phyloP scores from a whole-genome alignment of 768 basidiomycete species.

The Lentinus brumalis region DNA sequence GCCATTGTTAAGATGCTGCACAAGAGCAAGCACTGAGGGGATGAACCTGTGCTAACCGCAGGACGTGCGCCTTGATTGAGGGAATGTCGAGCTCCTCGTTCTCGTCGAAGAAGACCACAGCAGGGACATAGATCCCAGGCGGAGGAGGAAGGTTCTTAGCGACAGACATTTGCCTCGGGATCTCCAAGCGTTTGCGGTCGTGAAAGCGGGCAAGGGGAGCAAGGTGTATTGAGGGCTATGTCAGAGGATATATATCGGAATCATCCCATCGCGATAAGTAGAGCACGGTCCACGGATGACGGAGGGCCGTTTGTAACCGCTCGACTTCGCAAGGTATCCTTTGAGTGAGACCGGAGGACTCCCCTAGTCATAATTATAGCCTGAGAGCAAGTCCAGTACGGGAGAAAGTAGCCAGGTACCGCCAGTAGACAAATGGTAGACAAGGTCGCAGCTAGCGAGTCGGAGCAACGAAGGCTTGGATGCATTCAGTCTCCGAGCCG shows the following conservation, averaged over 20 bases:
- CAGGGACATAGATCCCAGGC: conserved; percentile 75
- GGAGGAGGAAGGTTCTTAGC: conserved; percentile 47
- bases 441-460: too few relatives aligned
- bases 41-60: conserved; percentile 69
- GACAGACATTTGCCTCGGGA: neutral
- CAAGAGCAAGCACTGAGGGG: conserved; percentile 7
- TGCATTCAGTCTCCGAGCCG: neutral
- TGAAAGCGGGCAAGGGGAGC: neutral
- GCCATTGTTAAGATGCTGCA: neutral
- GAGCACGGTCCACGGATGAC: neutral
- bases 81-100: conserved; percentile 71
- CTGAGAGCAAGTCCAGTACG: too few relatives aligned
- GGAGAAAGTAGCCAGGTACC: too few relatives aligned
- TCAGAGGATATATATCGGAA: neutral
- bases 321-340: too few relatives aligned
- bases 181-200: neutral
- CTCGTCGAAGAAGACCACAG: conserved; percentile 71
- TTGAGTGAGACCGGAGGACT: neutral
- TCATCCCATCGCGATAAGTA: conserved; percentile 14
- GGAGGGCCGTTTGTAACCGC: neutral
- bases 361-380: too few relatives aligned
- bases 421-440: too few relatives aligned
- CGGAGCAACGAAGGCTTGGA: too few relatives aligned
- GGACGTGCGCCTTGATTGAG: conserved; percentile 67
- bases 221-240: neutral